Evolutionary conservation across 176 grass and related monocot genomes (phyloP).

Genomic region (Eremochloa ophiuroides): DNA sequence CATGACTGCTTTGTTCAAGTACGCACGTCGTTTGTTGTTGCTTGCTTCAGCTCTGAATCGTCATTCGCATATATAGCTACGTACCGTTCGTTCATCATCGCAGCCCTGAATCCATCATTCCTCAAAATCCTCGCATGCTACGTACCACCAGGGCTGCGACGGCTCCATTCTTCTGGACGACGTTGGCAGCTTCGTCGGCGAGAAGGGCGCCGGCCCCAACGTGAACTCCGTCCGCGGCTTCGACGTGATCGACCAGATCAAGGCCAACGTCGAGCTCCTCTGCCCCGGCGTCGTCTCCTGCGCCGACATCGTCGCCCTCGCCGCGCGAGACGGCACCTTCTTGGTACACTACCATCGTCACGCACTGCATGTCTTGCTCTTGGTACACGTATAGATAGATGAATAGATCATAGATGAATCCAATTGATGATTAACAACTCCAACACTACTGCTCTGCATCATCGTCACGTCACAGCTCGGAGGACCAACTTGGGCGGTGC

Average conservation of each 20-base stretch:
- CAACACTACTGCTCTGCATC: neutral
- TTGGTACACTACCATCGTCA: constrained; percentile 46
- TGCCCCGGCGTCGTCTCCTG: constrained; percentile 74
- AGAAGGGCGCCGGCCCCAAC: constrained; percentile 71
- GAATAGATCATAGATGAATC: neutral
- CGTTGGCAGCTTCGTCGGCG: constrained; percentile 41
- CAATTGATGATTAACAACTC: no score
- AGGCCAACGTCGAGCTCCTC: constrained; percentile 43
- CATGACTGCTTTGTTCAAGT: constrained; percentile 87
- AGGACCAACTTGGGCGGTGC: constrained; percentile 60
- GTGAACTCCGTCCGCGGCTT: constrained; percentile 60
- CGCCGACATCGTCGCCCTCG: constrained; percentile 78
- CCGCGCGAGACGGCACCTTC: constrained; percentile 58
- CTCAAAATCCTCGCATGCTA: no score
- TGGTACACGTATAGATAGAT: no score
- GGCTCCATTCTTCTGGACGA: constrained; percentile 72
- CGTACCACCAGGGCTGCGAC: constrained; percentile 54
- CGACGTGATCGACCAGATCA: constrained; percentile 83
- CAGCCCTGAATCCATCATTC: no score
- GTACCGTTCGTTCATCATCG: no score
- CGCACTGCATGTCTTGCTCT: no score
- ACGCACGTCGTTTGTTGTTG: no score
- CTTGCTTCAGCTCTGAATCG: no score
- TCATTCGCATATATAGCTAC: no score
- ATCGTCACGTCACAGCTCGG: constrained; percentile 61